Base-by-base conservation (phyloP, 768 basidiomycete genomes). In the Tricholoma terreum region DNA sequence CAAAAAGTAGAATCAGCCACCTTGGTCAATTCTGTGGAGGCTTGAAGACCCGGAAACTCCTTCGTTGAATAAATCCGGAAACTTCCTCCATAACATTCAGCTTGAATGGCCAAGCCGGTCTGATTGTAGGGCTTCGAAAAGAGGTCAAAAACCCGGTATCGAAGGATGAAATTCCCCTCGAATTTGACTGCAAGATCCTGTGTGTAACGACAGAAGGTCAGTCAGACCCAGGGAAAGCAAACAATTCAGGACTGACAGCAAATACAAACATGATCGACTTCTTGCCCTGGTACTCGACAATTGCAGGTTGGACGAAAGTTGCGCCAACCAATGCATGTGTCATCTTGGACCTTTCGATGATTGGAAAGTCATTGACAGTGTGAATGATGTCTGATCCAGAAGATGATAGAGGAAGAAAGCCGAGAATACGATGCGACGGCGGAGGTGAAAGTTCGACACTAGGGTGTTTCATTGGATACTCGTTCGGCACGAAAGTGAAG, bases 41-140 rank as follows among this genome's bases (percentile, higher is more conserved):
- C 80, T 43, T 79, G 79, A 14, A 89, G 70, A 2, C 87, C 84
- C 3, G 87, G 86, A 59, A 89, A 88, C 56, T 86, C 82, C 63
- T 89, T 89, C 0, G 87, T 87, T 10, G 85, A 85, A 64, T 84
- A 88, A 0, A 89, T 81, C 19, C 78, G 81, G 67, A 89, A 88
- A 2, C 74, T 60, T 0, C 84, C 83, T 4, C 87, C 85, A 61
- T 82, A 87, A 60, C 80, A 80, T 70, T 89, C 85, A 1, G 86
- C 86, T 60, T 84, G 79, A 5, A 88, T 75, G 1, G 75, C 73
- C 9, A 77, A 65, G 27, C 78, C 73, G n/a, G 58, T 21, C n/a
- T 61, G 58, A 33, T 64, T 66, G 17, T 60, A 54, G 11, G 75
- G 72, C 22, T 69, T 66, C 0, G 79, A 80, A 64, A 80, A 81